These are phyloP conservation scores for Porodaedalea pini DNA, from an alignment of 1,284 basidiomycete genomes.

Conservation along the genomic window DNA sequence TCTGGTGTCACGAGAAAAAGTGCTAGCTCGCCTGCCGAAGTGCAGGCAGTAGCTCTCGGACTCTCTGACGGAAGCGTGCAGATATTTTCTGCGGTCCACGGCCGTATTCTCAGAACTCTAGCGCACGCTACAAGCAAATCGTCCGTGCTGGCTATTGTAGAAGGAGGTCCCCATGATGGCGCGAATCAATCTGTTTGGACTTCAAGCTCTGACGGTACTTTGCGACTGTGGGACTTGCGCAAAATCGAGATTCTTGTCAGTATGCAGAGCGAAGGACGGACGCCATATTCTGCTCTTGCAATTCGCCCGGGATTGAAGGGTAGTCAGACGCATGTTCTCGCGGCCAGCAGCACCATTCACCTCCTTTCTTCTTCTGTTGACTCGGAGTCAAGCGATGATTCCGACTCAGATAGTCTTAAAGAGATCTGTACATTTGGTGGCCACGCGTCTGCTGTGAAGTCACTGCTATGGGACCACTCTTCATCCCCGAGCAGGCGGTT, in stretches of 20 bases:
- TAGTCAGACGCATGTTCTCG: constrained; percentile 43
- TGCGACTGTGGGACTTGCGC: constrained; percentile 56
- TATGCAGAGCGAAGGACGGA: constrained; percentile 53
- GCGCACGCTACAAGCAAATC: constrained; percentile 52
- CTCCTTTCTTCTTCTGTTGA: constrained; percentile 40
- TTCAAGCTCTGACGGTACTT: constrained; percentile 51
- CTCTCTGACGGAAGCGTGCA: constrained; percentile 53
- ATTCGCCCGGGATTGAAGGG: constrained; percentile 36
- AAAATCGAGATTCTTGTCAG: constrained; percentile 44
- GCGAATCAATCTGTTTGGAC: constrained; percentile 43
- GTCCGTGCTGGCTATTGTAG: constrained; percentile 46
- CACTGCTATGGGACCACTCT: constrained; percentile 50
- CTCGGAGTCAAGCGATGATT: constrained; percentile 28
- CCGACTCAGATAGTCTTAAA: constrained; percentile 39
- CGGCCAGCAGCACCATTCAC: constrained; percentile 57
- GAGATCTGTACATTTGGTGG: constrained; percentile 57
- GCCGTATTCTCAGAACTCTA: constrained; percentile 50
- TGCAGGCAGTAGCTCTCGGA: constrained; percentile 47
- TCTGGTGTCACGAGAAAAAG: constrained; percentile 24
- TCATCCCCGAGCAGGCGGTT: constrained; percentile 44
- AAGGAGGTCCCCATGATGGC: constrained; percentile 26
- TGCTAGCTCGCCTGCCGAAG: constrained; percentile 31
- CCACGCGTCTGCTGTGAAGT: constrained; percentile 56
- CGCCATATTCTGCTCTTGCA: constrained; percentile 53
- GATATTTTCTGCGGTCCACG: constrained; percentile 58